Percentiles rank a stretch among this genome's conserved stretches.
Evolutionary conservation across 2,329 filamentous ascomycete genomes (phyloP).

Genomic region (Xylariaceae sp.): DNA sequence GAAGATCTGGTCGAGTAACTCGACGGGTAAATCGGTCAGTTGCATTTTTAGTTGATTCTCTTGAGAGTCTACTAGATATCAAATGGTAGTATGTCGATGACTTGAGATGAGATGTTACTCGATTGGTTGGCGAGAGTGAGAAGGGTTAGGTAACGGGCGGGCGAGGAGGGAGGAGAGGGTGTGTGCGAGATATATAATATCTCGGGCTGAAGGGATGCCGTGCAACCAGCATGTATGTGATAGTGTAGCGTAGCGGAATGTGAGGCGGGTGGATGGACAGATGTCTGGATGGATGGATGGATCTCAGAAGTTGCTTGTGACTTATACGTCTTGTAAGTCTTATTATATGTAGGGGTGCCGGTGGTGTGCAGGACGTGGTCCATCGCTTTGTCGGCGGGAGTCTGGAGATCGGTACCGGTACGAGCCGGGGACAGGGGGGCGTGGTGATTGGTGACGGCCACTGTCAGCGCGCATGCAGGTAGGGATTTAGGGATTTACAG

Average conservation of each 20-base stretch:
- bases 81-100: not conserved
- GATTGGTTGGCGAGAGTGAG: not conserved
- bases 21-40: constrained; percentile 20
- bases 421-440: not conserved
- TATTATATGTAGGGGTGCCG: too few species aligned
- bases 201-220: not conserved
- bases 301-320: not conserved
- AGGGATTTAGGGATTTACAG: not conserved
- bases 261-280: not conserved
- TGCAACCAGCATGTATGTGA: not conserved
- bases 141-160: not conserved
- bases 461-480: not conserved
- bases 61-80: not conserved
- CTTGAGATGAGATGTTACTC: not conserved
- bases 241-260: not conserved
- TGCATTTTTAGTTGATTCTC: constrained; percentile 2
- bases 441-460: not conserved
- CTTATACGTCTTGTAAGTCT: not conserved
- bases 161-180: not conserved
- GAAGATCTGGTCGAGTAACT: constrained; percentile 22
- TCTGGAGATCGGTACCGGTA: not conserved
- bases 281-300: not conserved
- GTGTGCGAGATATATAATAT: not conserved
- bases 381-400: not conserved
- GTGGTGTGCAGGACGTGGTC: not conserved